Base-by-base conservation (phyloP, 306 rosid species). In the Acacia confusa region DNA sequence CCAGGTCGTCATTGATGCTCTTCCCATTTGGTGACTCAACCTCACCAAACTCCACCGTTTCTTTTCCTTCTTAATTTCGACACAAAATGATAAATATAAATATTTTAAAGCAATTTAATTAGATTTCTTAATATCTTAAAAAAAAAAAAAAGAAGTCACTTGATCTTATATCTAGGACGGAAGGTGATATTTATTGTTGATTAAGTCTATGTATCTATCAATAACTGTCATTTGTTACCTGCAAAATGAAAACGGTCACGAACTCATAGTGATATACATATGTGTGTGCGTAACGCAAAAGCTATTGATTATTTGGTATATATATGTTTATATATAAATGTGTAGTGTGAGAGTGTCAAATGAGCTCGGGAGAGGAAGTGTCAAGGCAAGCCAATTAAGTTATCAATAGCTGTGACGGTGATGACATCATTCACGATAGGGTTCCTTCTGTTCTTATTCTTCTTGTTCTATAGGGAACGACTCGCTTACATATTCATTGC, bases 311-410 rank as follows among this genome's bases (percentile, higher is more conserved):
- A 36, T 47, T 0, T 12, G n/a, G n/a, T 47, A 0, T 14, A 14
- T 14, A 9, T 43, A 43, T 43, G 3, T 52, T 6, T 5, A 25
- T 4, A 25, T 24, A 70, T 36, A 68, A 44, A 65, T 61, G 32
- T 50, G 74, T 60, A 90, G 94, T 38, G 91, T 90, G 20, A 68
- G 94, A 22, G 91, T 90, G 11, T 55, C 90, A 9, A 90, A 88
- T 78, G 94, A 90, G 72, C 85, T 88, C 12, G 94, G 91, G 63
- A 81, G 38, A 83, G 94, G 94, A 44, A 81, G 82, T 22, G 44
- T 90, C 12, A 81, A 81, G 66, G 89, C 82, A 41, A n/a, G 94
- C 94, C 41, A 86, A n/a, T n/a, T n/a, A n/a, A 81, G 47, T 81
- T 90, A 65, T 80, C 91, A 0, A 69, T 88, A 16, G 75, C 6